Evolutionary conservation across 257 asterid genomes (phyloP), one percentile per base, ranked within the genome.

Genomic region (Gardenia jasminoides): DNA sequence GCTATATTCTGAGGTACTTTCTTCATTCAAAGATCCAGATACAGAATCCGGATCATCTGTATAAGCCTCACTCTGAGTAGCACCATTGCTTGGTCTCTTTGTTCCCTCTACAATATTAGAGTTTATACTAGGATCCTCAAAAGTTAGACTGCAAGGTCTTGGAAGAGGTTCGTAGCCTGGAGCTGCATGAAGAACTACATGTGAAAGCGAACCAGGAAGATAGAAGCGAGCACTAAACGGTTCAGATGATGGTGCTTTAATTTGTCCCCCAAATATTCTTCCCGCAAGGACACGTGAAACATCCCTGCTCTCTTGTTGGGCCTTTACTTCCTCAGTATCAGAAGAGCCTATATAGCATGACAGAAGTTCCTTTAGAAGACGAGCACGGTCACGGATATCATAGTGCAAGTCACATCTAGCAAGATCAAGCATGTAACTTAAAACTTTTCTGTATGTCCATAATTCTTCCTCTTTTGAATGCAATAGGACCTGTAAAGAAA

Each of bases 91-190:
- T 28, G 66, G 41, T 36, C 41, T 36, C 41, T 36, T 73, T 82
- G 77, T 41, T 70, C 78, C 84, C 79, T 68, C 84, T 80, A 50
- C 78, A 72, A 70, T 67, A 82, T 75, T 82, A 68, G 85, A 80
- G 72, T 81, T 71, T 64, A 61, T 56, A 76, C 77, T 72, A 31
- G 82, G 81, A 76, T 83, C 93, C 80, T 87, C 85, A 82, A 74
- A 90, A 48, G 74, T 82, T 68, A 92, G 80, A 89, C 99, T 92
- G 80, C 90, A 85, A 61, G 99, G 99, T 84, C 86, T 88, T 80
- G 99, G 99, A 70, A 96, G 97, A 85, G 97, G 97, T 88, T 92
- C 98, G 73, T 96, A 96, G 81, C 99, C 97, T 19, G 99, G 98
- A 90, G 99, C 99, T 78, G 99, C 99, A 82, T 96, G 99, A 86